phyloP scores from a whole-genome alignment of 805 yeast genomes.

The Candida vaughaniae region DNA sequence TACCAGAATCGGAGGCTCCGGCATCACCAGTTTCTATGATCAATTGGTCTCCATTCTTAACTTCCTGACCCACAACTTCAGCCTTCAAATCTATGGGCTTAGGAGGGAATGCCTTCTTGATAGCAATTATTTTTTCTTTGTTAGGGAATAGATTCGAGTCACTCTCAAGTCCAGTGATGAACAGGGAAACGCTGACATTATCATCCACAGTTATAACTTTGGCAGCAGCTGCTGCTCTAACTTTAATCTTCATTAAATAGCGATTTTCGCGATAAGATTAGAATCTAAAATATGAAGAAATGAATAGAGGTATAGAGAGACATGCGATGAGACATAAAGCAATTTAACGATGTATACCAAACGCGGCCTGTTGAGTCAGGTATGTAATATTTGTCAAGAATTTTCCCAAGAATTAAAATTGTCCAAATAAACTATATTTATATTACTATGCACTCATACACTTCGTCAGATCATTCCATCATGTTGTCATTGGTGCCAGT shows the following conservation, averaged over 20 bases:
- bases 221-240: constrained; percentile 8
- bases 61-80: constrained; percentile 38
- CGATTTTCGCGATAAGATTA: not conserved
- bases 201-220: constrained; percentile 27
- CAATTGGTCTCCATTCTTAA: constrained; percentile 61
- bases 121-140: constrained; percentile 11
- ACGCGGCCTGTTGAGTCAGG: no score
- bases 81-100: constrained; percentile 34
- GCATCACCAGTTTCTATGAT: constrained; percentile 26
- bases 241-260: constrained; percentile 15
- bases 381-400: no score
- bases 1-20: not conserved
- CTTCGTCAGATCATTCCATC: constrained; percentile 20
- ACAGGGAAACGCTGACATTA: constrained; percentile 31
- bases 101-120: constrained; percentile 66
- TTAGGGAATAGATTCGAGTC: constrained; percentile 4
- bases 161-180: constrained; percentile 20
- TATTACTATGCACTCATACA: no score
- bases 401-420: no score
- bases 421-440: no score
- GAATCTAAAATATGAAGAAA: no score
- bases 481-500: constrained; percentile 15
- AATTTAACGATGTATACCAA: no score
- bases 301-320: no score
- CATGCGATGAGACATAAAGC: no score